Evolutionary conservation across 208 protist genomes (phyloP).

Genomic region (Leishmania arabica): DNA sequence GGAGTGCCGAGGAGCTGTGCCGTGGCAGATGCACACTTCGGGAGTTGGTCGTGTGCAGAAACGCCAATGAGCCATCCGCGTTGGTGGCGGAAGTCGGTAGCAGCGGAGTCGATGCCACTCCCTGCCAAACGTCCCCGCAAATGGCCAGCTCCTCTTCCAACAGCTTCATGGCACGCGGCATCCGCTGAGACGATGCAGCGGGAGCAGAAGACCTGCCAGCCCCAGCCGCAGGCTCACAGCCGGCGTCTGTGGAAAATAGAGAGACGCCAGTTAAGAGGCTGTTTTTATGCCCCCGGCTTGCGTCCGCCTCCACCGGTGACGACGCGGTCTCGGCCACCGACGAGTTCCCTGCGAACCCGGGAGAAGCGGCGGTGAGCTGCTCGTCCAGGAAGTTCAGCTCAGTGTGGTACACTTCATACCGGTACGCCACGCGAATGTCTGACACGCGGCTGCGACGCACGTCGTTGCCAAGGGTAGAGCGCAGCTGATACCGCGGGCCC

Average conservation of each 20-base stretch:
- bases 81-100: not conserved
- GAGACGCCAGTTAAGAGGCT: not conserved
- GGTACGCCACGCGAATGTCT: conserved; percentile 95
- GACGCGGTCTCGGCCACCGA: not conserved
- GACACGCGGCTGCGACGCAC: conserved; percentile 95
- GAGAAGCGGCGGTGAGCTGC: conserved; percentile 42
- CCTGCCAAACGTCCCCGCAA: conserved; percentile 34
- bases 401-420: conserved; percentile 92
- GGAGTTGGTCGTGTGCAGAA: not conserved
- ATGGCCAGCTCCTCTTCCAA: conserved; percentile 75
- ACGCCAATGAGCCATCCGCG: not conserved
- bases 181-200: conserved; percentile 26
- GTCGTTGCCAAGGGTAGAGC: conserved; percentile 93
- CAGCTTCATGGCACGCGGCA: conserved; percentile 76
- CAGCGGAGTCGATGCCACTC: not conserved
- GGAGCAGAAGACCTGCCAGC: not conserved
- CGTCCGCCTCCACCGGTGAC: not conserved
- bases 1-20: not conserved
- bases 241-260: not conserved
- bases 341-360: not conserved
- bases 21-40: not conserved
- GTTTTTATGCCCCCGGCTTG: not conserved
- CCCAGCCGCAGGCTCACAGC: not conserved
- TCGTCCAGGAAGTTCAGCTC: conserved; percentile 90
- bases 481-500: conserved; percentile 89